phyloP scores from a whole-genome alignment of 805 yeast species.

The Teunomyces funiuensis region DNA sequence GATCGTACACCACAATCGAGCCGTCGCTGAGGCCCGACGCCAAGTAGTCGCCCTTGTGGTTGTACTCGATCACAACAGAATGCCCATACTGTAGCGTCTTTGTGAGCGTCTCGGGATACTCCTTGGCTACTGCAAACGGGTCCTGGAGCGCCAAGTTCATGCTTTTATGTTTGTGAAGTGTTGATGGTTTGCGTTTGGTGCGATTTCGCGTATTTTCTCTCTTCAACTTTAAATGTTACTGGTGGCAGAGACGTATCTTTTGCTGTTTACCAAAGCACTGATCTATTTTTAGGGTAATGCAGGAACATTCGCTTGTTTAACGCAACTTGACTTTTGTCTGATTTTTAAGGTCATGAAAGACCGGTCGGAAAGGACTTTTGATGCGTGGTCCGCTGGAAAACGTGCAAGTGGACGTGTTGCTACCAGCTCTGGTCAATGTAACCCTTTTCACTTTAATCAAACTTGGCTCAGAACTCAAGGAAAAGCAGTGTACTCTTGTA shows the following conservation, averaged over 20 bases:
- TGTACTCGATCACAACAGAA: slow-evolving; percentile 67
- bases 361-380: too few relatives aligned
- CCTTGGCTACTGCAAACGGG: slow-evolving; percentile 89
- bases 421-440: too few relatives aligned
- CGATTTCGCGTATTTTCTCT: too few relatives aligned
- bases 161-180: background rate
- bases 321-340: slow-evolving; percentile 48
- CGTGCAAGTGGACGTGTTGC: too few relatives aligned
- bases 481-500: too few relatives aligned
- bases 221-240: too few relatives aligned
- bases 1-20: slow-evolving; percentile 67
- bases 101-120: slow-evolving; percentile 82
- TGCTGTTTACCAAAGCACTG: background rate
- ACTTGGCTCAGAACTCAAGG: too few relatives aligned
- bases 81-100: slow-evolving; percentile 67
- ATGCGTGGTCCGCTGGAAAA: too few relatives aligned
- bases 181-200: background rate
- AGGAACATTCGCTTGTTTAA: slow-evolving; percentile 53
- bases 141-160: slow-evolving; percentile 85
- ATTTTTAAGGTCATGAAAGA: too few relatives aligned
- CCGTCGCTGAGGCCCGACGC: slow-evolving; percentile 83
- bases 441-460: too few relatives aligned
- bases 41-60: slow-evolving; percentile 76
- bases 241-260: too few relatives aligned
- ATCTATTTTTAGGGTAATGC: slow-evolving; percentile 51